These are phyloP conservation scores for Aspergillus intermedius DNA, from an alignment of 2,329 filamentous ascomycete genomes.

Conservation along the genomic window DNA sequence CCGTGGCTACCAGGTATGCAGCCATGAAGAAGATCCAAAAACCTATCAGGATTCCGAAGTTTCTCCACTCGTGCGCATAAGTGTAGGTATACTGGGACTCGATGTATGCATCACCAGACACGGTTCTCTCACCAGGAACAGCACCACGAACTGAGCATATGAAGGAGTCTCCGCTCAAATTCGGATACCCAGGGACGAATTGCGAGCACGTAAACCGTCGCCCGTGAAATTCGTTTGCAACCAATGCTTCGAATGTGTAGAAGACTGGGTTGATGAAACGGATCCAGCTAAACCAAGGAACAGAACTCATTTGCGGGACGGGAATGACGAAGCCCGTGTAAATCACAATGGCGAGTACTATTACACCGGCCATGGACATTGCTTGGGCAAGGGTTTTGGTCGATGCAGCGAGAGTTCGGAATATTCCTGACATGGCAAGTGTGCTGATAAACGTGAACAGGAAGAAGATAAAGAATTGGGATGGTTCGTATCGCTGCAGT, in stretches of 20 bases:
- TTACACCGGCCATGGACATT: conserved; percentile 49
- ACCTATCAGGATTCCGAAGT: conserved; percentile 60
- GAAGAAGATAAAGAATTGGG: conserved; percentile 57
- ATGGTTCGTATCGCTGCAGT: conserved; percentile 27
- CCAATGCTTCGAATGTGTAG: conserved; percentile 59
- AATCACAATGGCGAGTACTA: conserved; percentile 54
- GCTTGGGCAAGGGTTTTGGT: conserved; percentile 59
- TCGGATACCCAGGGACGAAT: conserved; percentile 41
- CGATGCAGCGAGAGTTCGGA: conserved; percentile 53
- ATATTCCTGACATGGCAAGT: conserved; percentile 53
- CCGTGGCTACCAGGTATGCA: conserved; percentile 57
- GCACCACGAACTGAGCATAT: conserved; percentile 52
- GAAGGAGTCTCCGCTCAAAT: conserved; percentile 41
- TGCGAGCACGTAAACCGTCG: conserved; percentile 51
- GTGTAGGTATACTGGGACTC: conserved; percentile 50
- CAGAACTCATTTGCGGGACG: conserved; percentile 46
- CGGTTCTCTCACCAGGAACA: conserved; percentile 46
- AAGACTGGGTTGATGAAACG: conserved; percentile 59
- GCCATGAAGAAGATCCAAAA: conserved; percentile 60
- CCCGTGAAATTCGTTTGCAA: conserved; percentile 54
- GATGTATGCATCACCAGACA: conserved; percentile 59
- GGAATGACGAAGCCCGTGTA: conserved; percentile 63
- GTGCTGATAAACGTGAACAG: conserved; percentile 56
- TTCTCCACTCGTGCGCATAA: conserved; percentile 57
- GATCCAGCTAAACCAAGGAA: conserved; percentile 61